Evolutionary conservation across 768 basidiomycete species (phyloP), one percentile per base, ranked within the genome.

Genomic region (Serendipita sp.): DNA sequence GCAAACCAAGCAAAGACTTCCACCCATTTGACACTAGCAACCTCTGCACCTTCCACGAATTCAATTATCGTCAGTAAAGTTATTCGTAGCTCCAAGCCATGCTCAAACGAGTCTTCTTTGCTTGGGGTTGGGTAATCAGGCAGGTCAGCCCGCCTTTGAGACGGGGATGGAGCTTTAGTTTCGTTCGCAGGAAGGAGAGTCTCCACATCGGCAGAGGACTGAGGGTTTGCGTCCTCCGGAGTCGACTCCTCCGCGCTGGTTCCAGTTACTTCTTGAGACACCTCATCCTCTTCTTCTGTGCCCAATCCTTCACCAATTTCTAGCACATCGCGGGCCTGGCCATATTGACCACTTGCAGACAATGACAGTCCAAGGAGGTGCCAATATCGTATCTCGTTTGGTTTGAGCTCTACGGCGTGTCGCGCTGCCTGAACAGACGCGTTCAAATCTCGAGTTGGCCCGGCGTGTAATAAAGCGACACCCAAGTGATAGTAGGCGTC

Each of bases 1-100:
- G 91, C 84, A 69, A 92, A 84, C 87, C 88, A 96, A 3, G 80
- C 75, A 71, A 94, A 95, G 5, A 91, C 79, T 28, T 91, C 90
- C 16, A 91, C 75, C 82, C 91, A 93, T 63, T 82, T 84, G 17
- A 75, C 74, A 65, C 87, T 84, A 0, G 92, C 93, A 42, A 83
- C 81, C 67, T 94, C 90, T 0, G 91, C 79, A 0, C 96, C 95
- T 41, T 92, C 86, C 17, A 88, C 79, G 38, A 85, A 80, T 73
- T 98, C 96, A 17, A 80, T 79, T 56, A 97, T 74, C 3, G 85
- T 82, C 53, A 86, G 83, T 69, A 89, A 85, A 0, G 92, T 88
- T 80, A 95, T 88, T 31, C 92, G 78, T 33, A 97, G 72, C 71
- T 96, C 88, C 48, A 96, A 74, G 20, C 87, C 84, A 61, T 85